Base-by-base conservation (phyloP, 2,329 filamentous ascomycete genomes). In the Trichophaea hybrida region DNA sequence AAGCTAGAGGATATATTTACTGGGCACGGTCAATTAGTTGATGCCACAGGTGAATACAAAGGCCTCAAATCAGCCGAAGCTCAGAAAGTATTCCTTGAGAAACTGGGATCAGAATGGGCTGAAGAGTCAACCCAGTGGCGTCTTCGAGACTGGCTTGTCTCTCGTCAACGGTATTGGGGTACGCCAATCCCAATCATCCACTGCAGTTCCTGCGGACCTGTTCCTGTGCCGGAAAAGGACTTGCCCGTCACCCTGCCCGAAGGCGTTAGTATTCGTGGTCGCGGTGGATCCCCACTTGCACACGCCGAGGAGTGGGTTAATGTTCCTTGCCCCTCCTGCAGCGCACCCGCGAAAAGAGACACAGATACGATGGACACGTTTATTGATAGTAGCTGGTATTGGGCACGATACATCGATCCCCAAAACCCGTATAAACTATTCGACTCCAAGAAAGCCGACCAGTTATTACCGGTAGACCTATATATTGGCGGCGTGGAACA, bases 321-420 rank as follows among this genome's bases (percentile, higher is more conserved):
- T 67, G 86, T 83, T 0, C 71, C 76, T 2, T 95, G 89, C 69
- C 89, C 89, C 4, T 80, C 80, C 66, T 95, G 89, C 68, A 74
- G 78, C 13, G 77, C 79, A 1, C 73, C 80, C 31, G 89, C 87
- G 5, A 85, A 82, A 70, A 80, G 89, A 64, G 89, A 95, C 65
- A 94, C 89, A 0, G 89, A 95, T 70, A 95, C 89, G 2, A 94
- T 95, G 89, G 89, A 95, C 71, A 95, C 89, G 0, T 95, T 95
- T 73, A 89, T 95, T 62, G 89, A 94, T 73, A 94, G 88, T 1
- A 94, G 88, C 57, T 95, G 89, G 89, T 95, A 95, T 72, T 94
- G 84, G 69, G 81, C 90, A 73, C 80, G 88, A 10, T 94, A 88
- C 67, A 73, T 83, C 33, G 87, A 94, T 67, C 75, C 85, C 0